Conservation (phyloP, 495 filamentous ascomycete species). For the Penicillium pulvis region DNA sequence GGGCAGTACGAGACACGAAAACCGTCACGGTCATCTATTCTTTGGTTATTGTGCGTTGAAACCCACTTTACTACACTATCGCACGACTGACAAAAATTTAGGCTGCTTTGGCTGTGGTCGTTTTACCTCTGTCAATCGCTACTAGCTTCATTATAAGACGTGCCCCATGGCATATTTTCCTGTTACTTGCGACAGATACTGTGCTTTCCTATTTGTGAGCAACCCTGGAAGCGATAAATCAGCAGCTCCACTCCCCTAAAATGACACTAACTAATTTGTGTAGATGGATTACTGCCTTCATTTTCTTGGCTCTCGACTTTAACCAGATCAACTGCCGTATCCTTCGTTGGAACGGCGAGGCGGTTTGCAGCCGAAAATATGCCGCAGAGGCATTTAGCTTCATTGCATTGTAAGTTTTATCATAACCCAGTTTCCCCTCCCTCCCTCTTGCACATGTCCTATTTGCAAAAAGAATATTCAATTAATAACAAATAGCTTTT, state of each 20-base stretch:
- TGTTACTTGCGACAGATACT: conserved; percentile 15
- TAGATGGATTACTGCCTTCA: conserved; percentile 28
- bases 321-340: conserved; percentile 18
- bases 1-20: conserved; percentile 21
- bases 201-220: conserved; percentile 21
- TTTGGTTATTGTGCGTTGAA: conserved; percentile 19
- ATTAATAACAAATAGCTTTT: too few relatives aligned
- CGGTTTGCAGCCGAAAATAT: conserved; percentile 21
- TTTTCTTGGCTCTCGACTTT: conserved; percentile 26
- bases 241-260: background rate
- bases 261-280: background rate
- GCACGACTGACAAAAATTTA: background rate
- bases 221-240: background rate
- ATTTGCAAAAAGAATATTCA: too few relatives aligned
- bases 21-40: conserved; percentile 26
- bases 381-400: conserved; percentile 25
- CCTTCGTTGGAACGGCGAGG: conserved; percentile 22
- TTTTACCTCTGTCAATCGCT: conserved; percentile 5
- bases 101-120: conserved; percentile 15
- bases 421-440: too few relatives aligned
- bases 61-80: too few relatives aligned
- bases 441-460: too few relatives aligned
- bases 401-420: conserved; percentile 25
- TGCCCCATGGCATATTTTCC: conserved; percentile 15
- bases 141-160: conserved; percentile 17